Evolutionary conservation across 2,329 filamentous ascomycete genomes (phyloP).

Genomic region (Drechslera avenae): DNA sequence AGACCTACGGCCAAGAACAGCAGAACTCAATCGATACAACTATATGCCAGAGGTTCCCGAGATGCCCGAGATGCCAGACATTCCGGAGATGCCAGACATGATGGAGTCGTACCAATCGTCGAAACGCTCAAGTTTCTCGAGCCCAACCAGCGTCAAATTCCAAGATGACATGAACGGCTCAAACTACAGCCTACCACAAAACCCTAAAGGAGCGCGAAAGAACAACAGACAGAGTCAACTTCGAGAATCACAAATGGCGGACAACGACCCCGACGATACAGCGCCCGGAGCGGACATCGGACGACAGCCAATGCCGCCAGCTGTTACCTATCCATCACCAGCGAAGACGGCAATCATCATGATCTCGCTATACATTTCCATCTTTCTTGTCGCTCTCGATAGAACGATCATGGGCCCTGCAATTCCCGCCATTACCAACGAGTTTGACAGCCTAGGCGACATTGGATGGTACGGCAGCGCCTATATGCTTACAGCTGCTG

Average conservation of each 20-base stretch:
- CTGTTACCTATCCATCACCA: constrained; percentile 25
- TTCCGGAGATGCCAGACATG: constrained; percentile 10
- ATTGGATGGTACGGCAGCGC: constrained; percentile 52
- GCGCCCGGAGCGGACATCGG: constrained; percentile 1
- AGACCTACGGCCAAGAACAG: constrained; percentile 1
- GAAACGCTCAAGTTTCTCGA: constrained; percentile 17
- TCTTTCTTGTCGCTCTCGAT: constrained; percentile 46
- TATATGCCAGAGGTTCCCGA: too few species aligned
- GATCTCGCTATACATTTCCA: constrained; percentile 39
- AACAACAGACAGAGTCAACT: constrained; percentile 17
- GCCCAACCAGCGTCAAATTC: constrained; percentile 8
- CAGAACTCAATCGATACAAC: neutral
- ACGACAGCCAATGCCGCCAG: neutral
- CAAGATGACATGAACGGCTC: constrained; percentile 16
- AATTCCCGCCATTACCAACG: constrained; percentile 54
- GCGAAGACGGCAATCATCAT: constrained; percentile 38
- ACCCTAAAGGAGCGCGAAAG: constrained; percentile 8
- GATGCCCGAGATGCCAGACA: too few species aligned
- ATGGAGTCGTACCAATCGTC: constrained; percentile 15
- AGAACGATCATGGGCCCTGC: constrained; percentile 54
- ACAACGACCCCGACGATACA: constrained; percentile 5
- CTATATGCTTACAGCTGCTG: constrained; percentile 48
- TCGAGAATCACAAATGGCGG: constrained; percentile 10
- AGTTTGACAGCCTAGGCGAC: constrained; percentile 50
- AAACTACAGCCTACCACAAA: constrained; percentile 11